Percentiles rank a stretch among this genome's conserved stretches.
Evolutionary conservation across 2,329 filamentous ascomycete species (phyloP).

Genomic region (Cladosporium sp.): DNA sequence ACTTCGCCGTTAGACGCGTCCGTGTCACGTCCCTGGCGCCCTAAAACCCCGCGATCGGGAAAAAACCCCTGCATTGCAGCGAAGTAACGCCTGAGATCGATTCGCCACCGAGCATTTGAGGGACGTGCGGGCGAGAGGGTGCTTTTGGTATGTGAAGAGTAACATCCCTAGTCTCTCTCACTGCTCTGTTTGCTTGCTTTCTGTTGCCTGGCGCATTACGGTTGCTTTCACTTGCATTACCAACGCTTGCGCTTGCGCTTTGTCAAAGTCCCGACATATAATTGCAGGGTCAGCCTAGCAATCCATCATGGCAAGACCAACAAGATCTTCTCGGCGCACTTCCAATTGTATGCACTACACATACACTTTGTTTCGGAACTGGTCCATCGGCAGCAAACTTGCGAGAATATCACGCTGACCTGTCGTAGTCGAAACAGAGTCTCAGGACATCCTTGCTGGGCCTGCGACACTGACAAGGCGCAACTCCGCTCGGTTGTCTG

Average conservation of each 20-base stretch:
- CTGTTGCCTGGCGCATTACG: not conserved
- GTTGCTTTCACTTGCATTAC: not conserved
- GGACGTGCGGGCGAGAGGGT: not conserved
- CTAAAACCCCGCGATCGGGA: conserved; percentile 9
- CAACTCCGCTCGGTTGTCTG: conserved; percentile 8
- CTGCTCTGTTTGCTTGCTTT: not conserved
- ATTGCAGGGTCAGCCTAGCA: not conserved
- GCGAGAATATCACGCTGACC: not conserved
- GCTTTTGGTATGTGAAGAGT: conserved; percentile 3
- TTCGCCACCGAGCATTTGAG: conserved; percentile 5
- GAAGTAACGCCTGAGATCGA: conserved; percentile 4
- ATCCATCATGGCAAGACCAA: conserved; percentile 5
- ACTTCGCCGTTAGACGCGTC: conserved; percentile 10
- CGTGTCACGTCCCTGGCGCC: conserved; percentile 5
- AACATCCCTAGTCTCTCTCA: not conserved
- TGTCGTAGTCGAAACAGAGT: not conserved
- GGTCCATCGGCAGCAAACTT: not conserved
- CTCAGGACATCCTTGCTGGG: not conserved
- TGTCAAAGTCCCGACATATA: not conserved
- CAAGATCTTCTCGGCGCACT: conserved; percentile 2
- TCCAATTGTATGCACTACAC: not conserved
- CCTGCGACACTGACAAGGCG: not conserved
- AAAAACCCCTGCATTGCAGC: conserved; percentile 7
- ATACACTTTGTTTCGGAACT: not conserved
- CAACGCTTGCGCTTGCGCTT: not conserved